Conservation (phyloP, 2,329 filamentous ascomycete genomes). For the Epichloe brachyelytri region DNA sequence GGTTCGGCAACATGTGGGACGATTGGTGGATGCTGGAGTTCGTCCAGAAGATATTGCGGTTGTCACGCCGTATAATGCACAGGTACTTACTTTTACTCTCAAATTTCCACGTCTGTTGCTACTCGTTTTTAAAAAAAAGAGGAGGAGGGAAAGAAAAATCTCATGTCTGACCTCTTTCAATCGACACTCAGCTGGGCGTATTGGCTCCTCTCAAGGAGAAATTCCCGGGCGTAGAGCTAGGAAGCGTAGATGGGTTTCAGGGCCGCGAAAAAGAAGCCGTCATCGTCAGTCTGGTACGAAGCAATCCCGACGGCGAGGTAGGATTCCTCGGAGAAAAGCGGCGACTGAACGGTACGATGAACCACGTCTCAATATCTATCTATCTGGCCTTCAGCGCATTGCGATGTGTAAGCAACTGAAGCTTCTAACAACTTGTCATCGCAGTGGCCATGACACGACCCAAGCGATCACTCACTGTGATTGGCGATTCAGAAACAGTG, state of each 20-base stretch:
- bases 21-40: conserved; percentile 68
- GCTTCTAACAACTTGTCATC: background rate
- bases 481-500: conserved; percentile 91
- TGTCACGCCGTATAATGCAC: conserved; percentile 92
- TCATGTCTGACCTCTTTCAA: conserved; percentile 3
- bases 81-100: conserved; percentile 38
- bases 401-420: background rate
- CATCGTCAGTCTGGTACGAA: conserved; percentile 84
- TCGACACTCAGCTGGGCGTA: conserved; percentile 49
- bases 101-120: background rate
- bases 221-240: conserved; percentile 81
- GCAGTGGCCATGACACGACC: conserved; percentile 96
- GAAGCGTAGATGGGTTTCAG: conserved; percentile 94
- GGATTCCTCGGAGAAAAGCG: conserved; percentile 90
- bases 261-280: conserved; percentile 95
- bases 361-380: background rate
- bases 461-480: conserved; percentile 76
- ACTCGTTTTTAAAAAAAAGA: background rate
- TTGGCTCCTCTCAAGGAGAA: conserved; percentile 68
- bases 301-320: conserved; percentile 75
- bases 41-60: conserved; percentile 77
- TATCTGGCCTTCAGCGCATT: too few relatives aligned
- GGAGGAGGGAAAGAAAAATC: background rate
- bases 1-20: conserved; percentile 63
- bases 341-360: conserved; percentile 69